Base-by-base conservation (phyloP, 23 red algal genomes). In the Gracilaria gracilis region DNA sequence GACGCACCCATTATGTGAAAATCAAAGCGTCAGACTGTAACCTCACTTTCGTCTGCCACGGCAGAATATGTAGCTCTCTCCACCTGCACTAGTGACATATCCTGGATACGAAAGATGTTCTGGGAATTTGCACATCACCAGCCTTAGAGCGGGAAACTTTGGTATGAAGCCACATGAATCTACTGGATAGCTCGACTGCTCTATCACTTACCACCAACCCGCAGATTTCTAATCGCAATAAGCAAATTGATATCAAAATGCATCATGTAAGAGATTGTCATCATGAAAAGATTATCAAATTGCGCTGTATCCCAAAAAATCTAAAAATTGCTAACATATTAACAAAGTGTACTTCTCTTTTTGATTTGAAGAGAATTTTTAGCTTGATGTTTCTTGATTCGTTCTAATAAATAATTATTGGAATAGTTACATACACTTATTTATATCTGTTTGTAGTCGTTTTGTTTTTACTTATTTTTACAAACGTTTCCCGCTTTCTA, bases 1-100 rank as follows among this genome's bases (percentile, higher is more conserved):
- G 35, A 59, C 28, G 48, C 80, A 59, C 80, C 80, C 36, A 65
- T 83, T 33, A 32, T 61, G 49, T 83, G 80, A 50, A 65, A 83
- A 15, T 62, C 54, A 4, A 83, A 83, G 27, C 55, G 53, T 0
- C 80, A 39, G 20, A 36, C 0, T 14, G 53, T 40, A 4, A 1
- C 62, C 15, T 0, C 51, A 20, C 48, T 34, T 21, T 83, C 53
- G 24, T 83, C 49, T 27, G 29, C 76, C 6, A 17, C 62, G 62
- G 44, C 80, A 17, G 51, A 83, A 0, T 61, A 83, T 64, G 47
- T 46, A 28, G 49, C 80, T 9, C 58, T 83, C 0, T 39, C 29
- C n/a, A 46, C 80, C 62, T 62, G 11, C n/a, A 50, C 54, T 12
- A 83, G 38, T 13, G 80, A 83, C 28, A 39, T 64, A 0, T 32